These are phyloP conservation scores for Plenodomus biglobosus DNA, from an alignment of 2,329 filamentous ascomycete species.

Conservation along the genomic window DNA sequence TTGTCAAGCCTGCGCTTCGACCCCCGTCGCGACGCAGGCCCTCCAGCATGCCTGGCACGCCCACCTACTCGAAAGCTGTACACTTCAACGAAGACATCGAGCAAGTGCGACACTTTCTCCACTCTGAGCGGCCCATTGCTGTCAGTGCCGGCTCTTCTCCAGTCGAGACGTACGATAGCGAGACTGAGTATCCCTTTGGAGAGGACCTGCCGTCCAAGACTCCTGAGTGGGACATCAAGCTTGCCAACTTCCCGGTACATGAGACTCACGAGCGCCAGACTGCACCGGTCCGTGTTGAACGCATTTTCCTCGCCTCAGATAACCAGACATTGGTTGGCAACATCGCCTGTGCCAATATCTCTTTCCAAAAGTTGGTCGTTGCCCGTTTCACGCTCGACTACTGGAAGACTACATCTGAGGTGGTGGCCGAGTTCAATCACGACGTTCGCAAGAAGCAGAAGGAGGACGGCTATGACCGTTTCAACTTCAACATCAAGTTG, in stretches of 20 bases:
- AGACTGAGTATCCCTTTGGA: conserved; percentile 85
- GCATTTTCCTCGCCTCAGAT: conserved; percentile 82
- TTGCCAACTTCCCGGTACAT: conserved; percentile 74
- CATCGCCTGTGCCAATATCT: conserved; percentile 81
- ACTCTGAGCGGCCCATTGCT: conserved; percentile 90
- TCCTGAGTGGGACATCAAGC: conserved; percentile 84
- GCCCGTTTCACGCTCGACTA: conserved; percentile 95
- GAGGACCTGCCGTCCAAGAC: conserved; percentile 47
- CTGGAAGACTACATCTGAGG: conserved; percentile 98
- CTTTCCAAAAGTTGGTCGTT: conserved; percentile 86
- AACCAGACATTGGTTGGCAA: conserved; percentile 84
- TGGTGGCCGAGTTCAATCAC: conserved; percentile 82
- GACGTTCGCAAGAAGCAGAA: conserved; percentile 70
- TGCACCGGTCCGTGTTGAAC: conserved; percentile 76
- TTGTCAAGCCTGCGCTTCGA: conserved; percentile 88
- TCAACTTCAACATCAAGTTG: conserved; percentile 91
- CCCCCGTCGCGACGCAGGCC: conserved; percentile 77
- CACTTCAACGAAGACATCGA: conserved; percentile 97
- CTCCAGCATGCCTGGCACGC: conserved; percentile 96
- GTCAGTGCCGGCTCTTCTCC: conserved; percentile 94
- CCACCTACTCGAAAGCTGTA: conserved; percentile 94
- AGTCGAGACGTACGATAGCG: conserved; percentile 82
- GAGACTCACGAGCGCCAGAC: conserved; percentile 64
- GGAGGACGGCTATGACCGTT: conserved; percentile 75
- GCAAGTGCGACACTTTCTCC: conserved; percentile 92